Evolutionary conservation across 768 basidiomycete species (phyloP).

Genomic region (Saitozyma sp.): DNA sequence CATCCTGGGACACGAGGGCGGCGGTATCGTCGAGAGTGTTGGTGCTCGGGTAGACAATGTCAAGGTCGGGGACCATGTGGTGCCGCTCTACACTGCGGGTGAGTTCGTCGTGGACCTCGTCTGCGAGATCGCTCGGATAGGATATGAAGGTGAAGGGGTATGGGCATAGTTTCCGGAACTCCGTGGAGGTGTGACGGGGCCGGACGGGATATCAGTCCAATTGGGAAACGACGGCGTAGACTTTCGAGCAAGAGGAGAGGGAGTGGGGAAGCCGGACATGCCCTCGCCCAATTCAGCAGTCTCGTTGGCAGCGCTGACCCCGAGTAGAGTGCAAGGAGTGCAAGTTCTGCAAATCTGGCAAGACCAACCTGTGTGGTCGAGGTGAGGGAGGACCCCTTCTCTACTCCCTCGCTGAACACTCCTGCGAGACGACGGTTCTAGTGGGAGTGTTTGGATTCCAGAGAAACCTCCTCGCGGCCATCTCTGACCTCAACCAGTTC

Average conservation of each 20-base stretch:
- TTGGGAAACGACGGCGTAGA: too few species aligned
- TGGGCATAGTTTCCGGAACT: too few species aligned
- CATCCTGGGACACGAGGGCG: slow-evolving; percentile 83
- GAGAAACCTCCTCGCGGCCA: not conserved
- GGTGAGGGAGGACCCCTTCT: slow-evolving; percentile 56
- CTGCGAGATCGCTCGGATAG: too few species aligned
- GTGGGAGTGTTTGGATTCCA: too few species aligned
- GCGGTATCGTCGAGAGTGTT: slow-evolving; percentile 76
- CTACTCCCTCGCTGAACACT: not conserved
- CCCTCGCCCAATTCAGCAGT: not conserved
- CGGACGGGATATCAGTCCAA: not conserved
- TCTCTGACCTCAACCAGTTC: slow-evolving; percentile 59
- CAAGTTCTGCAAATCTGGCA: slow-evolving; percentile 88
- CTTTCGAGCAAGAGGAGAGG: too few species aligned
- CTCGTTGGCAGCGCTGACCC: not conserved
- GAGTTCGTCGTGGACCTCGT: slow-evolving; percentile 22
- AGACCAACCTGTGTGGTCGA: slow-evolving; percentile 97
- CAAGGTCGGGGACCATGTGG: slow-evolving; percentile 86
- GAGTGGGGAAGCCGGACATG: too few species aligned
- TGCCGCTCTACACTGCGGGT: slow-evolving; percentile 96
- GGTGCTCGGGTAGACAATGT: slow-evolving; percentile 90
- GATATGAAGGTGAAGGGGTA: too few species aligned
- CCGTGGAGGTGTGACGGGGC: too few species aligned
- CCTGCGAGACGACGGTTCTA: too few species aligned
- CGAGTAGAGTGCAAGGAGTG: slow-evolving; percentile 63